Evolutionary conservation across 164 flowering plant genomes (phyloP), one percentile per base, ranked within the genome.

Genomic region (Vitis labrusca): DNA sequence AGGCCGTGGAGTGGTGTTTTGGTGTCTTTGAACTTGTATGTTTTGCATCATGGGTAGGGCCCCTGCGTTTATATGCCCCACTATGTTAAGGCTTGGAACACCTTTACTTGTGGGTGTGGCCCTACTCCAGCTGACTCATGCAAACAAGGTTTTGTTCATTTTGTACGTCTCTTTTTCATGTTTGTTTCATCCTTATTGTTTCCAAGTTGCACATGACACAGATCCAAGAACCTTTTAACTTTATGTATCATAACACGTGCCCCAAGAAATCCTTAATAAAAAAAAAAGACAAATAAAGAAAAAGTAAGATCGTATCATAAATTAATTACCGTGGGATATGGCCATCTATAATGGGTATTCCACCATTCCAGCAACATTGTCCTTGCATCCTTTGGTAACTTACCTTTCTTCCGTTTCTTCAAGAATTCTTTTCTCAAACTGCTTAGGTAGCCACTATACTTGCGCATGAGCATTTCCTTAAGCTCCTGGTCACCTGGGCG

Each of bases 331-430:
- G 91, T 84, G 5, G 96, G 96, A 75, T 91, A 91, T 9, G 96
- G 96, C 93, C 96, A 91, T 67, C 79, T 69, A 51, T 81, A 79
- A 70, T 91, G 96, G 9, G 80, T 32, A 47, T 83, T 86, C 92
- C 92, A 90, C 92, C 96, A 90, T 11, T 84, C 78, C 44, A 85
- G 66, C 61, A 91, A 73, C 11, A 59, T 57, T 13, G 12, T 50
- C 65, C 83, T 80, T 50, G 91, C 86, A 62, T 86, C 85, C 67
- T 81, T 85, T 10, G 96, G 93, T 19, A 91, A 84, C 80, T 91
- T 89, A 0, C 87, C 91, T 73, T 84, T 87, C 81, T 85, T 88
- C 50, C 80, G 79, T 64, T 84, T 88, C 81, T 81, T 91, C 68
- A 83, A 56, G 67, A 91, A 86, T 44, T 88, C 89, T 58, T 79